Evolutionary conservation across 345 rosid species (phyloP).

Genomic region (Citrus mangshanensis): DNA sequence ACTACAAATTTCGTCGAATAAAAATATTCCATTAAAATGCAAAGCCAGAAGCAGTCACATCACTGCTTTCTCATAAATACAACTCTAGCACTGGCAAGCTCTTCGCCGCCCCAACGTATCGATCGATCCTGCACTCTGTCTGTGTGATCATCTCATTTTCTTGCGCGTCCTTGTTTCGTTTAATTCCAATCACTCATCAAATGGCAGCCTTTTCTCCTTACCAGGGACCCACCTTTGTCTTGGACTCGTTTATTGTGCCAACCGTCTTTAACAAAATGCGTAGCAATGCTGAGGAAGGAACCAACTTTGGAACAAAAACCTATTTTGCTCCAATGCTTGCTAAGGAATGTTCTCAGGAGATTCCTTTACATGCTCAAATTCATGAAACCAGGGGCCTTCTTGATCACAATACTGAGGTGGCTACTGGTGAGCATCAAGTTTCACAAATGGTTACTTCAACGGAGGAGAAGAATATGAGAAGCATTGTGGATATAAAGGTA

Average conservation of each 20-base stretch:
- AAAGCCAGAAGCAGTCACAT: not conserved
- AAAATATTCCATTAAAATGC: not conserved
- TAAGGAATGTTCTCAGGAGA: not conserved
- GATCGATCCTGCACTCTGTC: not conserved
- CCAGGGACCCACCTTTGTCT: not conserved
- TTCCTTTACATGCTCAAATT: not conserved
- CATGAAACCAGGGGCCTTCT: not conserved
- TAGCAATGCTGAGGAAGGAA: not conserved
- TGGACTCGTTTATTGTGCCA: conserved; percentile 11
- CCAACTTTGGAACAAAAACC: not conserved
- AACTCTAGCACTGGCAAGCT: not conserved
- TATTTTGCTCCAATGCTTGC: not conserved
- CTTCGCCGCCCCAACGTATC: not conserved
- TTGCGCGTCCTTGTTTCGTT: not conserved
- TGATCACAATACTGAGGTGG: not conserved
- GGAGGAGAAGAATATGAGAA: not conserved
- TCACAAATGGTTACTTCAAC: not conserved
- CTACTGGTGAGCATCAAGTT: not conserved
- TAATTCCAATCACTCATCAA: not conserved
- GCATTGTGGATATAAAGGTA: not conserved
- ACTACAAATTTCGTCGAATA: not conserved
- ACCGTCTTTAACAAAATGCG: not conserved
- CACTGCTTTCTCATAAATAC: not conserved
- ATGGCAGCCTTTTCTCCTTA: conserved; percentile 8
- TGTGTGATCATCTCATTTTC: not conserved